phyloP scores from a whole-genome alignment of 805 yeast species.

The Cyberlindnera japonica region DNA sequence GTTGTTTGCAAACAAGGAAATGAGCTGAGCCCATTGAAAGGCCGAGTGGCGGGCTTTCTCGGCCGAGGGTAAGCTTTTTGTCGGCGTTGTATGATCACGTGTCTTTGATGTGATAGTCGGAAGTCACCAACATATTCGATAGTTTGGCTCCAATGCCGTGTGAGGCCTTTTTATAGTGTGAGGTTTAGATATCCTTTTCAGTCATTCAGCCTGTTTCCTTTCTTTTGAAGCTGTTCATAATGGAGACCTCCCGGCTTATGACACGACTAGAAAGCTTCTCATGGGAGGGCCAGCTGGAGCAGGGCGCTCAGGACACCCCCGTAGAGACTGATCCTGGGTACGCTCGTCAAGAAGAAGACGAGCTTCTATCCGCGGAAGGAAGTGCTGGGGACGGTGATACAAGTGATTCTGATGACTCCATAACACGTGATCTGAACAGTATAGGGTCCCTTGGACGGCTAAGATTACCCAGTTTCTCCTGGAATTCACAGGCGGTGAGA shows the following conservation, averaged over 20 bases:
- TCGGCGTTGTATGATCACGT: no score
- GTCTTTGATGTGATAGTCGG: no score
- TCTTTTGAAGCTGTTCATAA: neutral
- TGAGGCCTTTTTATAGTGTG: no score
- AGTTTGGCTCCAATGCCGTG: no score
- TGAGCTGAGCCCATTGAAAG: no score
- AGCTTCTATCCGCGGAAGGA: neutral
- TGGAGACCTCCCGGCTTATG: neutral
- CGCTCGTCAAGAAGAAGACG: neutral
- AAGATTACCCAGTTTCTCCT: slow-evolving; percentile 23
- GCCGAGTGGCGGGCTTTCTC: no score
- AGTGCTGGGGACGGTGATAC: slow-evolving; percentile 11
- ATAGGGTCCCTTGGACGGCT: slow-evolving; percentile 39
- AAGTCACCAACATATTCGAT: no score
- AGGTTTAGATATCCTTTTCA: no score
- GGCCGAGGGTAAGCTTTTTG: no score
- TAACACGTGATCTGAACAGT: slow-evolving; percentile 47
- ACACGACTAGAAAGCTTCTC: slow-evolving; percentile 5
- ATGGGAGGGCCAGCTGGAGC: neutral
- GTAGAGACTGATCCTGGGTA: slow-evolving; percentile 2
- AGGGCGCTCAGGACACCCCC: slow-evolving; percentile 1
- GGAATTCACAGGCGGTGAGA: slow-evolving; percentile 6
- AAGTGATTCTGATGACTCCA: slow-evolving; percentile 30
- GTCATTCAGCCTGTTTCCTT: no score
- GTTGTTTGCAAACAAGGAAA: no score